These are phyloP conservation scores for Houttuynia cordata DNA, from an alignment of 164 flowering plant species.

Conservation along the genomic window DNA sequence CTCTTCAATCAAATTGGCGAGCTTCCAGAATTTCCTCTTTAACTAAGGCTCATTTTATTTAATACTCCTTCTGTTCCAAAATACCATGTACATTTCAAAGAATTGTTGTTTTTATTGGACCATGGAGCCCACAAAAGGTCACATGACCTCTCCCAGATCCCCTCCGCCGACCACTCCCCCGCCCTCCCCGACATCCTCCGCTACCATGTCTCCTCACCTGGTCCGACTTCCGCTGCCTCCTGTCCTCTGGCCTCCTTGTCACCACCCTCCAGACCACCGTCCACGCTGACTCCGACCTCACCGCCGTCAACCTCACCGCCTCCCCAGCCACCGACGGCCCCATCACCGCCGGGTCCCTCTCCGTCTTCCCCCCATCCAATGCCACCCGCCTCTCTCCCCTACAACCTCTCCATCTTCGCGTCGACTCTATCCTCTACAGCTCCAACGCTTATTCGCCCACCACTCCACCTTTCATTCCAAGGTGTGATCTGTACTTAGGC, in stretches of 20 bases:
- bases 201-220: slow-evolving; percentile 62
- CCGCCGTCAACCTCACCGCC: slow-evolving; percentile 61
- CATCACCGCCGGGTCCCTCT: slow-evolving; percentile 37
- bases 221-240: slow-evolving; percentile 44
- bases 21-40: no score
- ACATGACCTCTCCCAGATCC: no score
- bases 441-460: no score
- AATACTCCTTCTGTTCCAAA: no score
- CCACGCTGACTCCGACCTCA: slow-evolving; percentile 52
- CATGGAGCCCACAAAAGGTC: no score
- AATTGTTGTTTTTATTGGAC: no score
- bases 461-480: no score
- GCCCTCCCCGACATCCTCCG: slow-evolving; percentile 66
- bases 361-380: slow-evolving; percentile 32
- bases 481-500: no score
- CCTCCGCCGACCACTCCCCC: slow-evolving; percentile 8
- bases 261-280: slow-evolving; percentile 84
- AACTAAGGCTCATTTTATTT: no score
- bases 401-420: slow-evolving; percentile 52
- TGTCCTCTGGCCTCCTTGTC: slow-evolving; percentile 54
- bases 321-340: slow-evolving; percentile 21
- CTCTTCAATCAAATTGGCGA: no score
- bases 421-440: slow-evolving; percentile 39
- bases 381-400: slow-evolving; percentile 55
- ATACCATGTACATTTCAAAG: no score